These are phyloP conservation scores for Rubia tinctorum DNA, from an alignment of 305 asterid genomes.

Conservation along the genomic window DNA sequence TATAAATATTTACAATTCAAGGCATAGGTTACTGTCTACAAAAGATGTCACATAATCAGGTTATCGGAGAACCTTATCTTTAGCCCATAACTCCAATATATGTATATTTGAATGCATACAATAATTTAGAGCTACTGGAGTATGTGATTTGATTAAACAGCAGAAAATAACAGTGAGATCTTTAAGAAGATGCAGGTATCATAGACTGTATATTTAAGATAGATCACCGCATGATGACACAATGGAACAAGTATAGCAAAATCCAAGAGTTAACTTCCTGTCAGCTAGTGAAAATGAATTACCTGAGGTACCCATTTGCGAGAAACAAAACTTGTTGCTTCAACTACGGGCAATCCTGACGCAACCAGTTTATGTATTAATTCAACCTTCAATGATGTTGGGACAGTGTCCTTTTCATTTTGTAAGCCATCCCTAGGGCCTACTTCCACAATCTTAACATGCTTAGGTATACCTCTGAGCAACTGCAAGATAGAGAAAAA, in stretches of 20 bases:
- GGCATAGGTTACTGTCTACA: neutral
- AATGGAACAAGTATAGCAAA: neutral
- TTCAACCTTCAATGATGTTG: constrained; percentile 71
- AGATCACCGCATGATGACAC: neutral
- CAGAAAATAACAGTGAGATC: no score
- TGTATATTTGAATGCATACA: neutral
- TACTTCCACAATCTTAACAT: constrained; percentile 93
- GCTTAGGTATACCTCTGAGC: constrained; percentile 59
- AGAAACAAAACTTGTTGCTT: constrained; percentile 96
- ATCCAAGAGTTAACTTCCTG: neutral
- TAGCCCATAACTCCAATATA: neutral
- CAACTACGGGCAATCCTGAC: constrained; percentile 82
- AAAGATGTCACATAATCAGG: neutral
- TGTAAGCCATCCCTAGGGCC: constrained; percentile 98
- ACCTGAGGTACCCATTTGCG: constrained; percentile 99
- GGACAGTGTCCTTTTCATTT: constrained; percentile 80
- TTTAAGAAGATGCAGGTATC: no score
- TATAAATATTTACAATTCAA: neutral
- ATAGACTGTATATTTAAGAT: no score
- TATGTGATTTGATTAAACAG: neutral
- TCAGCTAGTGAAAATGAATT: constrained; percentile 18
- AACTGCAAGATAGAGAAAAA: constrained; percentile 37
- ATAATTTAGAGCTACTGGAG: neutral
- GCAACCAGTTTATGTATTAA: constrained; percentile 71
- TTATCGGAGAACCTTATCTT: neutral